These are phyloP conservation scores for Vicia faba DNA, from an alignment of 306 rosid genomes.

Conservation along the genomic window DNA sequence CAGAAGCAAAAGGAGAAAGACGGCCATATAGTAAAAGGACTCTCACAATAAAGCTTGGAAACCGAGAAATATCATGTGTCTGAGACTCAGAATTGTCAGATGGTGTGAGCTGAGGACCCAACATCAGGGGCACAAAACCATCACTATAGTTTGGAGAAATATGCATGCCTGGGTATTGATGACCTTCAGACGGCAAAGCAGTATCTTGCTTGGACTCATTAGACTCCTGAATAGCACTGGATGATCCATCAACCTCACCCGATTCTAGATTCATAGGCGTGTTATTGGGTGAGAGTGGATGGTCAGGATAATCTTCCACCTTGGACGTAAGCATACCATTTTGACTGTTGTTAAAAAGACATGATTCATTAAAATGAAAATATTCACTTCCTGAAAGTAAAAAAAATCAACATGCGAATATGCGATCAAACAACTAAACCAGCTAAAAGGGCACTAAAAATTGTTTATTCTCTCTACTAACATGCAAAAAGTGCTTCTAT, in stretches of 20 bases:
- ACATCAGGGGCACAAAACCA: slow-evolving; percentile 77
- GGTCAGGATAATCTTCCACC: slow-evolving; percentile 69
- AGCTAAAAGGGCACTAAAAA: no score
- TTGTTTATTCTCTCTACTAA: slow-evolving; percentile 21
- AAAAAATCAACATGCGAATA: no score
- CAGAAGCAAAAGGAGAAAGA: slow-evolving; percentile 80
- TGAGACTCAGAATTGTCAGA: slow-evolving; percentile 85
- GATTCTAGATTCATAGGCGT: slow-evolving; percentile 61
- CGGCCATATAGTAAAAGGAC: slow-evolving; percentile 55
- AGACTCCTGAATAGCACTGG: slow-evolving; percentile 62
- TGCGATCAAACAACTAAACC: no score
- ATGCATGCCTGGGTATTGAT: slow-evolving; percentile 62
- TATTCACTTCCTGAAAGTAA: no score
- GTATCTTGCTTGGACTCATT: slow-evolving; percentile 70
- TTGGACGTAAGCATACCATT: slow-evolving; percentile 54
- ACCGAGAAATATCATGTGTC: slow-evolving; percentile 69
- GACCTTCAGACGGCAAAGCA: slow-evolving; percentile 70
- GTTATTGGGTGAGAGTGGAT: slow-evolving; percentile 59
- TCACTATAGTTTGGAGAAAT: slow-evolving; percentile 65
- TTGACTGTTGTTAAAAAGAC: slow-evolving; percentile 51
- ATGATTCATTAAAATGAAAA: neutral
- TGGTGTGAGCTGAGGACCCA: slow-evolving; percentile 73
- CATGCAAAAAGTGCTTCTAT: slow-evolving; percentile 1
- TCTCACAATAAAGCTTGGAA: slow-evolving; percentile 83
- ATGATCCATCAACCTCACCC: slow-evolving; percentile 65